Percentiles rank a stretch among this genome's conserved stretches.
phyloP scores from a whole-genome alignment of 768 basidiomycete genomes.

The Leccinellum luteum region DNA sequence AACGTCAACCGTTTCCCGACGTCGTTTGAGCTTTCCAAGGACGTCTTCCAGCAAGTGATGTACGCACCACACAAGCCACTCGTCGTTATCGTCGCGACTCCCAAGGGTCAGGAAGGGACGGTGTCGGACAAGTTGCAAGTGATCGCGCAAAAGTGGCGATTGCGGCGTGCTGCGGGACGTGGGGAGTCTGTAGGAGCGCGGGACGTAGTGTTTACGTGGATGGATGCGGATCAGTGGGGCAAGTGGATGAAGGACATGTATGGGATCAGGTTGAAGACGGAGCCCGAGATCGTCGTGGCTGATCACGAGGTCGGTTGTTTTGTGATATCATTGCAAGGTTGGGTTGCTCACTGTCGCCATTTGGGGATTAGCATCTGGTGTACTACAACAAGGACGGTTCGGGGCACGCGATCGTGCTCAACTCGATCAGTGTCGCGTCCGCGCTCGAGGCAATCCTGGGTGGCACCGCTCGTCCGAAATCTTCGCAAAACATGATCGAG shows the following conservation, averaged over 20 bases:
- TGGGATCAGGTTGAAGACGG: slow-evolving; percentile 44
- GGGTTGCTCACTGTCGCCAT: background rate
- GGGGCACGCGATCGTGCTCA: slow-evolving; percentile 55
- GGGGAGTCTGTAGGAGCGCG: slow-evolving; percentile 21
- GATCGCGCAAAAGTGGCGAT: slow-evolving; percentile 60
- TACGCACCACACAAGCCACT: slow-evolving; percentile 70
- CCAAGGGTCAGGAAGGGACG: slow-evolving; percentile 32
- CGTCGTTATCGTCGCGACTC: slow-evolving; percentile 70
- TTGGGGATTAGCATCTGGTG: slow-evolving; percentile 46
- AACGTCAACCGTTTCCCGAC: slow-evolving; percentile 70
- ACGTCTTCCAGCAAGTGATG: slow-evolving; percentile 85
- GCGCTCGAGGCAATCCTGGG: slow-evolving; percentile 65
- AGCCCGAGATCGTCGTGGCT: slow-evolving; percentile 59
- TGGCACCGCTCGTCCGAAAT: slow-evolving; percentile 47
- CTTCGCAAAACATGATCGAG: slow-evolving; percentile 73
- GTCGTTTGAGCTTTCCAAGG: slow-evolving; percentile 68
- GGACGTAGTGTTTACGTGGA: slow-evolving; percentile 83
- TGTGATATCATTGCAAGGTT: background rate
- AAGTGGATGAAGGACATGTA: slow-evolving; percentile 95
- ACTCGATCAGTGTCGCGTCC: slow-evolving; percentile 56
- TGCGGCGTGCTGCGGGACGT: slow-evolving; percentile 7
- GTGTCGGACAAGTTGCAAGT: slow-evolving; percentile 49
- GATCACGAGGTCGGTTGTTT: slow-evolving; percentile 53
- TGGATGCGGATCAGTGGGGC: slow-evolving; percentile 81
- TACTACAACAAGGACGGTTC: slow-evolving; percentile 72